These are phyloP conservation scores for Neurospora cerealis DNA, from an alignment of 495 filamentous ascomycete species.

Conservation along the genomic window DNA sequence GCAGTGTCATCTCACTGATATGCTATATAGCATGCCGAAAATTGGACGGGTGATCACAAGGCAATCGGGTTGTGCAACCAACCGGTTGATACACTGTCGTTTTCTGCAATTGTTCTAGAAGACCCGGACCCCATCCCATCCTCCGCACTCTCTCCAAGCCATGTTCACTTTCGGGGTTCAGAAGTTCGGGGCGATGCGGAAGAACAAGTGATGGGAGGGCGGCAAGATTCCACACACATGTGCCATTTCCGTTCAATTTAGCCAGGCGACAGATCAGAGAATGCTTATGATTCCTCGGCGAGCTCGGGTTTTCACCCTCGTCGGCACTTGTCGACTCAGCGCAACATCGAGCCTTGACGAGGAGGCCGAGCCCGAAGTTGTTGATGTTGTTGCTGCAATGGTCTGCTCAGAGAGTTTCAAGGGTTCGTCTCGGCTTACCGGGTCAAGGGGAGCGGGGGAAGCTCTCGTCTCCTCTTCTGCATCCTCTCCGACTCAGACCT, in stretches of 20 bases:
- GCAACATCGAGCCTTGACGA: not conserved
- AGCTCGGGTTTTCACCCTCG: not conserved
- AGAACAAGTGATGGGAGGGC: not conserved
- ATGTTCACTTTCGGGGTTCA: not conserved
- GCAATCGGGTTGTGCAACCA: conserved; percentile 14
- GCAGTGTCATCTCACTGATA: not conserved
- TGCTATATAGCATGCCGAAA: not conserved
- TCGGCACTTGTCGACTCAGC: not conserved
- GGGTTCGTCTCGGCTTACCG: not conserved
- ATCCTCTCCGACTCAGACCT: not conserved
- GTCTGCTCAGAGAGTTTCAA: not conserved
- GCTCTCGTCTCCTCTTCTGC: not conserved
- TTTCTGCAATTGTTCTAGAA: conserved; percentile 20
- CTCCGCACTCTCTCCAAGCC: conserved; percentile 5
- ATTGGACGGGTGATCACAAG: not conserved
- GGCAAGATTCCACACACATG: not conserved
- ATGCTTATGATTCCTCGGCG: not conserved
- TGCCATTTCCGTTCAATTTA: not conserved
- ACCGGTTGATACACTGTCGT: not conserved
- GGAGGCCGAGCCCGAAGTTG: not conserved
- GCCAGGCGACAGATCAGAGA: not conserved
- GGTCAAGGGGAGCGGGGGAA: not conserved
- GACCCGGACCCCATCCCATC: not conserved
- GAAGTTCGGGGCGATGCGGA: not conserved
- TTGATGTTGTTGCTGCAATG: not conserved